Evolutionary conservation across 2,329 filamentous ascomycete species (phyloP), one percentile per base, ranked within the genome.

Genomic region (Colletotrichum graminicola): DNA sequence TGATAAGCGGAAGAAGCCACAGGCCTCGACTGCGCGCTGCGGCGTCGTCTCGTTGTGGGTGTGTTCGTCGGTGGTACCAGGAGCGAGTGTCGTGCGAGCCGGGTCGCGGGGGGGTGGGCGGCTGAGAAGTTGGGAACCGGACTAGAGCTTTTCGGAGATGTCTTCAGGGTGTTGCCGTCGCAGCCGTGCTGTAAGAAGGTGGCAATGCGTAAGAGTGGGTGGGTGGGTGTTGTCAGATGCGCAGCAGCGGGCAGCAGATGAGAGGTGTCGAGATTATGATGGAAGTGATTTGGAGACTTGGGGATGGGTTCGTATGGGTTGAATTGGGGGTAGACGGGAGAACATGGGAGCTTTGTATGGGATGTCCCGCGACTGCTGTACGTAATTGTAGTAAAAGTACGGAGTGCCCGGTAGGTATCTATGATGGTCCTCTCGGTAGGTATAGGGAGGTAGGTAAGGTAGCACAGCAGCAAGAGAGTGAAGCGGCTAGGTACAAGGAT

Each of bases 241-340:
- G 64, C 32, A 59, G 39, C 21, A 43, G 49, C 14, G 52, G 34
- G 43, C 49, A 56, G 51, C 29, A 52, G 56, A 41, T 26, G 45
- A 21, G 54, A 21, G 36, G 26, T 69, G 65, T 54, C 26, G 69
- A 14, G 23, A 32, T 5, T 4, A 14, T 62, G 68, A 39, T 68
- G 59, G 68, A 68, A 59, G 57, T 29, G 43, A 59, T 45, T 71
- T 68, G 68, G 65, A 68, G 64, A 49, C 65, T 71, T 43, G 52
- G 54, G 47, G 36, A 65, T 32, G 66, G 45, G 70, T 60, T 72
- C 66, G 68, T 68, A 45, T 32, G 65, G 63, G 47, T 71, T 71
- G 68, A 63, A 63, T 71, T 64, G 60, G 69, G 69, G 66, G 54
- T 67, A 57, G 67, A 64, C 55, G 59, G 69, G 65, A 64, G 54